These are phyloP conservation scores for Aspergillus pseudoglaucus DNA, from an alignment of 2,329 filamentous ascomycete genomes.

Conservation along the genomic window DNA sequence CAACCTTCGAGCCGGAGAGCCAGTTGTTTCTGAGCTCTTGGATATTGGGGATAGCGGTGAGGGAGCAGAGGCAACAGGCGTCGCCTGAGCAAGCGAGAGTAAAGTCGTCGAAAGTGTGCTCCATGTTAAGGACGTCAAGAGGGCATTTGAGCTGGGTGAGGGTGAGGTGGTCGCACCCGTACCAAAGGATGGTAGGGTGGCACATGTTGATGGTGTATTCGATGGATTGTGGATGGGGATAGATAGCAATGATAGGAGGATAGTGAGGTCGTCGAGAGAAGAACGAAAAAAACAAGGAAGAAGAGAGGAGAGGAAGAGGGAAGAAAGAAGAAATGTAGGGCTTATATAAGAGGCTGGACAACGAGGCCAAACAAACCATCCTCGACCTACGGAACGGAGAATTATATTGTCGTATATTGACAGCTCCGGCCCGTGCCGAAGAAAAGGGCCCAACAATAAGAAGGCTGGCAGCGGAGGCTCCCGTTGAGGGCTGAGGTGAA, in stretches of 20 bases:
- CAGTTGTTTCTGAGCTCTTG: background rate
- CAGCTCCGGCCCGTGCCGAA: too few relatives aligned
- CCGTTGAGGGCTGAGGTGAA: too few relatives aligned
- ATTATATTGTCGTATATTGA: too few relatives aligned
- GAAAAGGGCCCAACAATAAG: too few relatives aligned
- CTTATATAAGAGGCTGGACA: background rate
- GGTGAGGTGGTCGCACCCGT: constrained; percentile 3
- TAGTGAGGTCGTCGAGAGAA: background rate
- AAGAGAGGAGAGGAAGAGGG: background rate
- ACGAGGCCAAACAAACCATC: background rate
- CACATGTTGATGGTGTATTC: constrained; percentile 1
- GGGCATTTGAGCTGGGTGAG: constrained; percentile 1
- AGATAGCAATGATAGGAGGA: too few relatives aligned
- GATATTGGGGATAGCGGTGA: background rate
- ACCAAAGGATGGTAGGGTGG: constrained; percentile 2
- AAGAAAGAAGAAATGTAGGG: background rate
- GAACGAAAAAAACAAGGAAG: background rate
- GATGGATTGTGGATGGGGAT: background rate
- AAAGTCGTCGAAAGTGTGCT: background rate
- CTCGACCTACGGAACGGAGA: too few relatives aligned
- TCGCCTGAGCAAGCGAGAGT: constrained; percentile 1
- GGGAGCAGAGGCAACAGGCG: constrained; percentile 4
- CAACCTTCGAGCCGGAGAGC: background rate
- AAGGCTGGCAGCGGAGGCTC: too few relatives aligned
- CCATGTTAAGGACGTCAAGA: background rate